Conservation (phyloP, 495 filamentous ascomycete species). For the Mycothermus thermophilus region DNA sequence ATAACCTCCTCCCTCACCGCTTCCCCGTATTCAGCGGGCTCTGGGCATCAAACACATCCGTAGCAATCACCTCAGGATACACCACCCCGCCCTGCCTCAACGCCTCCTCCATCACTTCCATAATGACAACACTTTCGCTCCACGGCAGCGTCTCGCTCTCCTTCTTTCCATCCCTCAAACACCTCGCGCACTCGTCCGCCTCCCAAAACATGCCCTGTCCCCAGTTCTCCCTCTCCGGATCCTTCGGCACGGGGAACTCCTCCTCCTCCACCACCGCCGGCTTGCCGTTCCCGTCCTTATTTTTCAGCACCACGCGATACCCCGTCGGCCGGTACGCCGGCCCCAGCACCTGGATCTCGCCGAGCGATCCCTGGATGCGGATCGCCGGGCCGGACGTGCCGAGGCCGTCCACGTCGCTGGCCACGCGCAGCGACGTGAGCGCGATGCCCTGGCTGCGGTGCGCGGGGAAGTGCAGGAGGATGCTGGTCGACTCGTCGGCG, state of each 20-base stretch:
- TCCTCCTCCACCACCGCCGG: slow-evolving; percentile 48
- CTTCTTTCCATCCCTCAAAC: slow-evolving; percentile 65
- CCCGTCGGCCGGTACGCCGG: slow-evolving; percentile 55
- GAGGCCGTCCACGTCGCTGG: slow-evolving; percentile 50
- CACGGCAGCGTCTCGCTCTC: slow-evolving; percentile 61
- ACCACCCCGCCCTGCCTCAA: slow-evolving; percentile 59
- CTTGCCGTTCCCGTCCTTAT: slow-evolving; percentile 28
- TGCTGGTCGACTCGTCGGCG: slow-evolving; percentile 67
- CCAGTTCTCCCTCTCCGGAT: slow-evolving; percentile 29
- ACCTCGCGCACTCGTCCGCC: slow-evolving; percentile 78
- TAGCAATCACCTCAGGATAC: slow-evolving; percentile 77
- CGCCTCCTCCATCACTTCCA: slow-evolving; percentile 89
- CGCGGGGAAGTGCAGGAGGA: slow-evolving; percentile 63
- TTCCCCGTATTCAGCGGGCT: slow-evolving; percentile 38
- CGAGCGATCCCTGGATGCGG: slow-evolving; percentile 71
- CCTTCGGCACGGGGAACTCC: slow-evolving; percentile 48
- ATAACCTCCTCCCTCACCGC: slow-evolving; percentile 11
- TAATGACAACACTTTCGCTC: slow-evolving; percentile 81
- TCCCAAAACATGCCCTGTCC: slow-evolving; percentile 92
- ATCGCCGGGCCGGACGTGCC: slow-evolving; percentile 51
- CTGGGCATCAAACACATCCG: slow-evolving; percentile 48
- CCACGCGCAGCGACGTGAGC: slow-evolving; percentile 57
- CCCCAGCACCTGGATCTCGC: slow-evolving; percentile 73
- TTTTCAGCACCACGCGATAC: slow-evolving; percentile 48
- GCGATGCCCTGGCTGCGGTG: slow-evolving; percentile 59